A percentile compares a stretch with the other conserved stretches of the same genome.
These are phyloP conservation scores for Penicillium rolfsii DNA, from an alignment of 2,329 filamentous ascomycete genomes.

Conservation along the genomic window DNA sequence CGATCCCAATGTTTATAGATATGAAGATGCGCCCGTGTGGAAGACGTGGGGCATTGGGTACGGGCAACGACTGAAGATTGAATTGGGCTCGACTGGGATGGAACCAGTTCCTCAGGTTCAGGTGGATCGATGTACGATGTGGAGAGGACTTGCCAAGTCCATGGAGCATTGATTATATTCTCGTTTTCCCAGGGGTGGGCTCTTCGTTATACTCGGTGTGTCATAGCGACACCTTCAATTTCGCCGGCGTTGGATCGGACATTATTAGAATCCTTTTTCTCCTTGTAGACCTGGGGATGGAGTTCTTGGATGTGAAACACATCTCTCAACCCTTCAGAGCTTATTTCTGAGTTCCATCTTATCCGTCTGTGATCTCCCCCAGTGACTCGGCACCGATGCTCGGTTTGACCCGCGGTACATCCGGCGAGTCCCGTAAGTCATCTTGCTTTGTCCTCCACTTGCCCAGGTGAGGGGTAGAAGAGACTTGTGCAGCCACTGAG, in stretches of 20 bases:
- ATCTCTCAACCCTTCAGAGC: not conserved
- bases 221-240: conserved; percentile 2
- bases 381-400: not conserved
- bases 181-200: not conserved
- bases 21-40: conserved; percentile 25
- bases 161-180: conserved; percentile 22
- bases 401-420: not conserved
- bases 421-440: conserved; percentile 1
- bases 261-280: not conserved
- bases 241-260: not conserved
- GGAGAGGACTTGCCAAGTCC: conserved; percentile 15
- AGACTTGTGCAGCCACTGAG: not conserved
- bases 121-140: conserved; percentile 23
- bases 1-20: conserved; percentile 26
- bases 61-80: conserved; percentile 23
- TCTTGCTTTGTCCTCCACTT: conserved; percentile 1
- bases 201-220: not conserved
- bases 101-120: conserved; percentile 22
- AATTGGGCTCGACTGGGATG: conserved; percentile 29
- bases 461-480: conserved; percentile 15
- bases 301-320: not conserved
- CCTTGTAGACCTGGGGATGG: not conserved
- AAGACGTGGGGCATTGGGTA: conserved; percentile 19
- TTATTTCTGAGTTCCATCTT: not conserved
- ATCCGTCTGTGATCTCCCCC: not conserved